A percentile compares a stretch with the other conserved stretches of the same genome.
Conservation (phyloP, 208 protist genomes). For the Trypanosoma conorhini region DNA sequence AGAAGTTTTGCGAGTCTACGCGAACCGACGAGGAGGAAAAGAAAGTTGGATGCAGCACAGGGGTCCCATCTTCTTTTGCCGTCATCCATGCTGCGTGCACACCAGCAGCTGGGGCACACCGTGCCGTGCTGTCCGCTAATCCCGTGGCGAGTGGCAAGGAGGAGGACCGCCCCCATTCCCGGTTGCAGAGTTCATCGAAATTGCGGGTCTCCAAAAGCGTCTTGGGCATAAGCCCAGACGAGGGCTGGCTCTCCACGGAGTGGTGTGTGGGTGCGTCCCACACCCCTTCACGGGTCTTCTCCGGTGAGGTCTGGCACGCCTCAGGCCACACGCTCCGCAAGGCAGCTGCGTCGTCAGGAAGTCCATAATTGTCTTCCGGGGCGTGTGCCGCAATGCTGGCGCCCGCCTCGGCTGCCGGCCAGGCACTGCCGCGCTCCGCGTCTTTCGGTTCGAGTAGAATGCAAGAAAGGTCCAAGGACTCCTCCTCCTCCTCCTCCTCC, state of each 20-base stretch:
- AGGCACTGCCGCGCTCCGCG: not conserved
- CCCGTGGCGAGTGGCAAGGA: not conserved
- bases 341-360: not conserved
- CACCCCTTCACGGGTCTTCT: not conserved
- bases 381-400: not conserved
- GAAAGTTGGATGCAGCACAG: not conserved
- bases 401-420: not conserved
- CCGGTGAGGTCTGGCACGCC: not conserved
- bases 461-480: not conserved
- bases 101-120: not conserved
- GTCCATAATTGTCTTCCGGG: not conserved
- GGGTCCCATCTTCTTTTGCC: not conserved
- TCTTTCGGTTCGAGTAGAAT: not conserved
- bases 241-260: not conserved
- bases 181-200: slow-evolving; percentile 1
- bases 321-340: not conserved
- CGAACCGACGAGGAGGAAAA: not conserved
- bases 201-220: not conserved
- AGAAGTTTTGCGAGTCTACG: not conserved
- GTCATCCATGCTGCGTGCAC: not conserved
- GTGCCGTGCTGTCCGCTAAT: too few species aligned
- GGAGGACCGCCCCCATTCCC: not conserved
- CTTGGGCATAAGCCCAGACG: not conserved
- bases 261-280: not conserved
- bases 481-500: not conserved